Conservation (phyloP, 2,329 filamentous ascomycete genomes). For the Penicillium italicum region DNA sequence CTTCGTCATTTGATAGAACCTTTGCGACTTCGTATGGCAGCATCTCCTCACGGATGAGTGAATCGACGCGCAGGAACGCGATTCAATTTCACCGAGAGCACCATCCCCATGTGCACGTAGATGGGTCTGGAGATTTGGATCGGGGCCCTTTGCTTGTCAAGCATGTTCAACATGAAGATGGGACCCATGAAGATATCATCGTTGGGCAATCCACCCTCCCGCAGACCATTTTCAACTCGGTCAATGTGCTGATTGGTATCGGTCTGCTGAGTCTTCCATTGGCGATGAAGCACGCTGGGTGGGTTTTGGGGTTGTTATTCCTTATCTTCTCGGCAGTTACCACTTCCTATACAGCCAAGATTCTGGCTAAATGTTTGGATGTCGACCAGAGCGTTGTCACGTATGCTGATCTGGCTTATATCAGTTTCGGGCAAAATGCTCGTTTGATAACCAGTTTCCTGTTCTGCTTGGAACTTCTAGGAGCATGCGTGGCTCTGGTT, state of each 20-base stretch:
- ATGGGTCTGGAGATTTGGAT: constrained; percentile 54
- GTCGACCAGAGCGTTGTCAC: constrained; percentile 82
- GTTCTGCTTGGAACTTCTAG: constrained; percentile 83
- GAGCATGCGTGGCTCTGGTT: constrained; percentile 82
- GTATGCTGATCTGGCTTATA: constrained; percentile 88
- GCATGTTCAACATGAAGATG: constrained; percentile 78
- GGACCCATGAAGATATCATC: constrained; percentile 76
- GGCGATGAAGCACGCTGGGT: constrained; percentile 81
- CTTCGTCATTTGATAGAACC: constrained; percentile 66
- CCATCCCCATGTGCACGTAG: constrained; percentile 45
- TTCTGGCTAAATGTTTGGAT: constrained; percentile 85
- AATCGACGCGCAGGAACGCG: constrained; percentile 55
- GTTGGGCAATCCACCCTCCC: constrained; percentile 93
- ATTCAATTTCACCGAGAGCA: constrained; percentile 54
- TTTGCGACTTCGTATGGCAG: constrained; percentile 64
- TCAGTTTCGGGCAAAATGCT: constrained; percentile 80
- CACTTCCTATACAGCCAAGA: constrained; percentile 79
- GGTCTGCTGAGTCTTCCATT: constrained; percentile 85
- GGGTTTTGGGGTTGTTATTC: constrained; percentile 76
- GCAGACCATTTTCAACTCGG: constrained; percentile 94
- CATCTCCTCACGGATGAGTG: constrained; percentile 54
- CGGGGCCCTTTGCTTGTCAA: constrained; percentile 78
- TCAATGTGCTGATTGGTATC: constrained; percentile 87
- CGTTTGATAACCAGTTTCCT: constrained; percentile 78
- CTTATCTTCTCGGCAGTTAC: constrained; percentile 69